Conservation (phyloP, 208 protist genomes). For the Tetramitus jugosus region DNA sequence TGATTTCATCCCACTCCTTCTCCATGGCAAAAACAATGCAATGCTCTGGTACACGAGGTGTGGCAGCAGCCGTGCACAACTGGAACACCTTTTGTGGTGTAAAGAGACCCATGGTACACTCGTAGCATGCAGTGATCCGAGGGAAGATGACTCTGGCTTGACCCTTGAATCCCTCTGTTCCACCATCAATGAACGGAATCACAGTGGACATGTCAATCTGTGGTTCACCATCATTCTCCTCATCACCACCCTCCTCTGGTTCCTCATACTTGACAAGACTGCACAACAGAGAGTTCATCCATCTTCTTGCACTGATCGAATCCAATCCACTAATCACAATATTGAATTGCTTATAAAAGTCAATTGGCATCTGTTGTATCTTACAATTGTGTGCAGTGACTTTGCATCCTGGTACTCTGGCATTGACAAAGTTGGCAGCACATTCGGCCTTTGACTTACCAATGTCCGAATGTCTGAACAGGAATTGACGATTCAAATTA, state of each 20-base stretch:
- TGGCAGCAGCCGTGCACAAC: constrained; percentile 86
- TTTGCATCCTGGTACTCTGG: constrained; percentile 57
- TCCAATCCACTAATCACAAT: constrained; percentile 87
- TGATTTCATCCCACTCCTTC: constrained; percentile 32
- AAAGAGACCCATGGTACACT: constrained; percentile 58
- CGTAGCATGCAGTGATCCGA: constrained; percentile 50
- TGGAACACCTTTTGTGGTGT: constrained; percentile 60
- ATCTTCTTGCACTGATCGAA: constrained; percentile 84
- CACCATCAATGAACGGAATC: constrained; percentile 94
- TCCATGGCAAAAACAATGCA: constrained; percentile 84
- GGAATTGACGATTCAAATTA: constrained; percentile 87
- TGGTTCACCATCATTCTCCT: constrained; percentile 27
- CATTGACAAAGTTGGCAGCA: constrained; percentile 75
- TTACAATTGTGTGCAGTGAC: constrained; percentile 74
- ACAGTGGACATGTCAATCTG: constrained; percentile 33
- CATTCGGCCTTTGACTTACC: constrained; percentile 63
- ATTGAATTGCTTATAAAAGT: constrained; percentile 85
- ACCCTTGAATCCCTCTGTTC: constrained; percentile 94
- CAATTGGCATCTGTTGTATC: constrained; percentile 77
- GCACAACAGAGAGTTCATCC: constrained; percentile 72
- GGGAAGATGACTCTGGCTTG: constrained; percentile 80
- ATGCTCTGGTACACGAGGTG: constrained; percentile 86
- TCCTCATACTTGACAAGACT: constrained; percentile 23
- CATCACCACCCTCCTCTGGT: constrained; percentile 8
- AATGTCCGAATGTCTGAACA: constrained; percentile 70